Conservation (phyloP, 495 filamentous ascomycete species). For the Pseudoneurospora amorphoporcata region DNA sequence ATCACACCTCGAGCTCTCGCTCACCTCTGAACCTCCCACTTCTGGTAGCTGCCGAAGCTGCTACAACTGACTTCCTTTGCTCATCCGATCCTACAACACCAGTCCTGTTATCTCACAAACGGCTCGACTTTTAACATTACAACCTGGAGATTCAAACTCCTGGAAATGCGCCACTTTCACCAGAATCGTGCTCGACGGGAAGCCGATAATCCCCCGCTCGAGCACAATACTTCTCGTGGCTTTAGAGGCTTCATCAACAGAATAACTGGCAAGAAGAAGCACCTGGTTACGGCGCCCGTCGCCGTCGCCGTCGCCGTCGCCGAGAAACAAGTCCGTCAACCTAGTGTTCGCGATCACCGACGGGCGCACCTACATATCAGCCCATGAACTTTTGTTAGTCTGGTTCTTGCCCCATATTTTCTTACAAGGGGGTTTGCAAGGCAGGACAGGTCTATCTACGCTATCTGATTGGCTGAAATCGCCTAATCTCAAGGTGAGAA, state of each 20-base stretch:
- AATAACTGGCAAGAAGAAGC: not conserved
- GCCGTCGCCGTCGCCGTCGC: not conserved
- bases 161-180: not conserved
- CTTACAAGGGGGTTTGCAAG: too few species aligned
- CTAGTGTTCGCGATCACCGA: not conserved
- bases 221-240: not conserved
- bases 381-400: too few species aligned
- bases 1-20: not conserved
- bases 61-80: not conserved
- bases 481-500: too few species aligned
- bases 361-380: not conserved
- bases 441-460: too few species aligned
- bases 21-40: not conserved
- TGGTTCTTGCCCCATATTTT: too few species aligned
- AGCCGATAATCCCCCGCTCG: not conserved
- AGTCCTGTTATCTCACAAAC: not conserved
- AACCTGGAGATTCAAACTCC: not conserved
- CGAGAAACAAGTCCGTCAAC: not conserved
- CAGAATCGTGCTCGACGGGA: not conserved
- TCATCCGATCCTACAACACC: not conserved
- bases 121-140: not conserved
- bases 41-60: not conserved
- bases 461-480: too few species aligned
- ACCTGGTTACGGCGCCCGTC: not conserved
- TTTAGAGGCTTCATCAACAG: not conserved